Evolutionary conservation across 441 rosid species (phyloP), one percentile per base, ranked within the genome.

Genomic region (Erysimum cheiri): DNA sequence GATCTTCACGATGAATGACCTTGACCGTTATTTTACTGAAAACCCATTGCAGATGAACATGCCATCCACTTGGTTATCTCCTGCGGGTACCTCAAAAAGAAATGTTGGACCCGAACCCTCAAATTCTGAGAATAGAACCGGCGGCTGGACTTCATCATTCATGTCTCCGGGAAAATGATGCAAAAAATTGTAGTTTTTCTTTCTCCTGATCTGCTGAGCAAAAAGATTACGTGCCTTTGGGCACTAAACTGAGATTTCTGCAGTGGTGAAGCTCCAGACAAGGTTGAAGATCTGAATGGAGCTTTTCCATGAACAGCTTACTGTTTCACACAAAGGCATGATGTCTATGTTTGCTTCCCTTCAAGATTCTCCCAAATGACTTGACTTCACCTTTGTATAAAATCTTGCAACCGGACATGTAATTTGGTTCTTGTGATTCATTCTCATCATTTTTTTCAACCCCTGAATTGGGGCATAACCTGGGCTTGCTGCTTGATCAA

Each of bases 151-250:
- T 69, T 83, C 93, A 36, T 87, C 98, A 54, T 81, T 90, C 78
- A 93, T 84, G 74, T 85, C 86, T 73, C 84, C 90, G 40, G 80
- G 85, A 9, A 92, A 92, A 78, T 88, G 85, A 90, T 80, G 59
- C 35, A 60, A 72, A 58, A 81, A 5, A 33, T n/a, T 44, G 59
- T 48, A 58, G 35, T 63, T 46, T 53, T 24, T 11, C 48, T 19
- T 12, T 35, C 13, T 28, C 35, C 28, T 17, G 29, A 36, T 56
- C 43, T 33, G 60, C n/a, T 10, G 41, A 33, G 41, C 43, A 19
- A 19, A 19, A 33, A 33, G 24, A 19, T 33, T 15, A 15, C 4
- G 60, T 10, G 41, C 41, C 41, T 31, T 31, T 8, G 24, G 24
- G 39, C 12, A 4, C 9, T 35, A 10, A 35, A 56, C 43, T 36